A percentile compares a stretch with the other conserved stretches of the same genome.
phyloP scores from a whole-genome alignment of 805 yeast genomes.

The Blastobotrys robertii region DNA sequence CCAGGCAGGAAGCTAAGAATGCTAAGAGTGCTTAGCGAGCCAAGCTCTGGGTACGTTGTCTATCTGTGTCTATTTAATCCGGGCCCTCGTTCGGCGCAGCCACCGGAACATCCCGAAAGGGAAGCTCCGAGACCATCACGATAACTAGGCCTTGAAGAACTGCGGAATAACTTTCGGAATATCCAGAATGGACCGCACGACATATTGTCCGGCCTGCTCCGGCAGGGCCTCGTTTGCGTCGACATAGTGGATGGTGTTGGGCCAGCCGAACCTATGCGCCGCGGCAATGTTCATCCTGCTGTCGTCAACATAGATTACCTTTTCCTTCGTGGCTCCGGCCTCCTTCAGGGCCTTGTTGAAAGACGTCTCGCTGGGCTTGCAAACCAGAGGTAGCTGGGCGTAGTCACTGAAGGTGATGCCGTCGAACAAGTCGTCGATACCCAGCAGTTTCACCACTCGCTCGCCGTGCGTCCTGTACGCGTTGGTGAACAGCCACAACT shows the following conservation, averaged over 20 bases:
- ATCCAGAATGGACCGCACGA: slow-evolving; percentile 51
- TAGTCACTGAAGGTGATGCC: slow-evolving; percentile 94
- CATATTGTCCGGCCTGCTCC: slow-evolving; percentile 32
- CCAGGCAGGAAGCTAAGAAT: too few relatives aligned
- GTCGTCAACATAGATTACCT: slow-evolving; percentile 80
- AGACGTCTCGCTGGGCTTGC: slow-evolving; percentile 78
- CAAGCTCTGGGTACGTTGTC: too few relatives aligned
- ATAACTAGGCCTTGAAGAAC: slow-evolving; percentile 28
- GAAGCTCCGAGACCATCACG: background rate
- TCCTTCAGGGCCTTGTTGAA: slow-evolving; percentile 48
- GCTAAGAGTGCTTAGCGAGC: too few relatives aligned
- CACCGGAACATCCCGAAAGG: too few relatives aligned
- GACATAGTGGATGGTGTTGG: slow-evolving; percentile 59
- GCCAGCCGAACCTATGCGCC: slow-evolving; percentile 65
- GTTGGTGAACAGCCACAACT: slow-evolving; percentile 88
- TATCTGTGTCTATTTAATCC: too few relatives aligned
- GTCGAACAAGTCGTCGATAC: slow-evolving; percentile 87
- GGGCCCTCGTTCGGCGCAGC: too few relatives aligned
- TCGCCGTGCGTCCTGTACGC: slow-evolving; percentile 88
- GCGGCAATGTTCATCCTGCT: slow-evolving; percentile 70
- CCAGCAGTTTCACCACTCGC: slow-evolving; percentile 68
- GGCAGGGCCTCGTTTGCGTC: slow-evolving; percentile 54
- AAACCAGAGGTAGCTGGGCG: slow-evolving; percentile 46
- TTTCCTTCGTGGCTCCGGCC: slow-evolving; percentile 43
- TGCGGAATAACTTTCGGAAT: slow-evolving; percentile 44